phyloP scores from a whole-genome alignment of 2,329 filamentous ascomycete species.

The Ophiocordyceps camponoti-leonardi region DNA sequence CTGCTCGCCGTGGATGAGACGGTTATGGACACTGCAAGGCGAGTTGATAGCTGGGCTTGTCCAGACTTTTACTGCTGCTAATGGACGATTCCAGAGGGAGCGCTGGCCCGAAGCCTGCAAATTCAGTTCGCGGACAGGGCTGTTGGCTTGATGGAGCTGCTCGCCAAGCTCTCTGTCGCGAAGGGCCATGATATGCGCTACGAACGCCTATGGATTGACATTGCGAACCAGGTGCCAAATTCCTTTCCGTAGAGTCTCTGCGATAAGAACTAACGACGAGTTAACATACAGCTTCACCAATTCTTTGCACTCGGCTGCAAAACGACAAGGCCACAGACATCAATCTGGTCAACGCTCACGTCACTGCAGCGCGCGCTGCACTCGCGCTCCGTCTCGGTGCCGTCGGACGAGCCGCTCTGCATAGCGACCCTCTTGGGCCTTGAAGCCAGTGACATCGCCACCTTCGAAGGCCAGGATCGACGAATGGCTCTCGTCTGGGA shows the following conservation, averaged over 20 bases:
- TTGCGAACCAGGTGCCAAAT: conserved; percentile 5
- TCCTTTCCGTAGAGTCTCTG: too few relatives aligned
- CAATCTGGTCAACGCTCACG: conserved; percentile 2
- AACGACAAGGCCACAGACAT: background rate
- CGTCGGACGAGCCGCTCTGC: conserved; percentile 13
- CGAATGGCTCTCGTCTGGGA: conserved; percentile 11
- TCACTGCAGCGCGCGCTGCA: conserved; percentile 10
- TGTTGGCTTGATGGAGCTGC: conserved; percentile 3
- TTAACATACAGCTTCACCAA: conserved; percentile 4
- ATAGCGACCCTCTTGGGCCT: conserved; percentile 12
- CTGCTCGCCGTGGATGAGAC: conserved; percentile 18
- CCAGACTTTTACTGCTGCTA: background rate
- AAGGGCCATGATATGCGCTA: conserved; percentile 4
- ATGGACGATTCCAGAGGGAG: conserved; percentile 10
- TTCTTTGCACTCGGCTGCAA: conserved; percentile 4
- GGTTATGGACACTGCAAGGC: conserved; percentile 22
- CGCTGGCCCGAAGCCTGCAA: conserved; percentile 12
- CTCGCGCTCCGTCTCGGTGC: conserved; percentile 11
- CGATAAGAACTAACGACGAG: too few relatives aligned
- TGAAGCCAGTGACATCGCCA: conserved; percentile 6
- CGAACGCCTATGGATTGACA: conserved; percentile 7
- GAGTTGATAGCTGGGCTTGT: background rate
- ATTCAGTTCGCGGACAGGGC: conserved; percentile 16
- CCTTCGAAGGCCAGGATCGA: conserved; percentile 1
- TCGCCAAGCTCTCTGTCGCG: conserved; percentile 3